Base-by-base conservation (phyloP, 1,284 basidiomycete species). In the Rugosomyces carneus region DNA sequence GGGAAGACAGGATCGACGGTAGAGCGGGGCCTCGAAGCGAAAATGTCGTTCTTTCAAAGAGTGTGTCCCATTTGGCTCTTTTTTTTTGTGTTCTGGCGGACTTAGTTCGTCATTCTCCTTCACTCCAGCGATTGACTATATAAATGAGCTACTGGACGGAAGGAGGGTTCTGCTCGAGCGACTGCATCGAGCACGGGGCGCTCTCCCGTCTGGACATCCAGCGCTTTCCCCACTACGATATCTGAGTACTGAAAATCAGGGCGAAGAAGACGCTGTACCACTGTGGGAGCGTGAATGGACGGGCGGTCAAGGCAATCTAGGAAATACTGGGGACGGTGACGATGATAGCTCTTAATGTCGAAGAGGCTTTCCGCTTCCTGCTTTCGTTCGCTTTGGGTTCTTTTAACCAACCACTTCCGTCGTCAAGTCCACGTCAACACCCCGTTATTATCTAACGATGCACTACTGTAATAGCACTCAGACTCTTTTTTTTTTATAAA, bases 11-110 rank as follows among this genome's bases (percentile, higher is more conserved):
- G 64, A 54, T 78, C 6, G 89, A 92, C 57, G 89, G 89, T 16
- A 67, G 89, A 29, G 85, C 88, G 0, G 89, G 89, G 1, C 88
- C 90, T 10, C 72, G 84, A 56, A 91, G 89, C 59, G 89, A 93
- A 66, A 89, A 89, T 49, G 78, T 92, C 41, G 89, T 93, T 3
- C 64, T 93, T 37, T 76, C 76, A 39, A 90, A 91, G 65, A 89
- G 89, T 92, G 58, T 59, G 86, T 36, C 36, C 19, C 37, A 39
- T 42, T 36, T 41, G 47, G 37, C 37, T 50, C 26, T 34, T 27
- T 31, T 27, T 16, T n/a, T n/a, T n/a, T n/a, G n/a, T 29, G 23
- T n/a, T 20, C 26, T 47, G 40, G n/a, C 37, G 40, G 42, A 26
- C 44, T 45, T 37, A 35, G 24, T 26, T 40, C n/a, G n/a, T n/a